These are phyloP conservation scores for Amaranthus tricolor DNA, from an alignment of 179 eudicot genomes.

Conservation along the genomic window DNA sequence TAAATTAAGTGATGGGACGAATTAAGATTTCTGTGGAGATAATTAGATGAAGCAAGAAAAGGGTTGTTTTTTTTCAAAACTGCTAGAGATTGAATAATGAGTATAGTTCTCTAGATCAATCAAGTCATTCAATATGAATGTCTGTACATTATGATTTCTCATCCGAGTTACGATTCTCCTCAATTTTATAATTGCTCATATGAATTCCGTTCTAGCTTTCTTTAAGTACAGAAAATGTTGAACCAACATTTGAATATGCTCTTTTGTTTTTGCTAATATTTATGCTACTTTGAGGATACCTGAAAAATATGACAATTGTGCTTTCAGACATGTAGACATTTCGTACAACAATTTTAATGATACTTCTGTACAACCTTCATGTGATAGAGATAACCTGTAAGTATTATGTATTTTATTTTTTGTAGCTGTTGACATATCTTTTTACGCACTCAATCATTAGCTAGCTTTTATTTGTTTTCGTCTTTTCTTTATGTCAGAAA, in stretches of 20 bases:
- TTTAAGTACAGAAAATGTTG: background rate
- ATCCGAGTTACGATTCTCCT: too few species aligned
- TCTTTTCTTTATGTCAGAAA: slow-evolving; percentile 22
- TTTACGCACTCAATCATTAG: background rate
- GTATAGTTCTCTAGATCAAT: too few species aligned
- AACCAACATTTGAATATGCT: background rate
- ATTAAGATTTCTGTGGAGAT: too few species aligned
- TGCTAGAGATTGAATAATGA: too few species aligned
- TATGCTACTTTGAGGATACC: background rate
- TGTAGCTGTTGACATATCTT: background rate
- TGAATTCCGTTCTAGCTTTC: too few species aligned
- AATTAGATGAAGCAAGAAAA: too few species aligned
- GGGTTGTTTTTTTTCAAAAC: too few species aligned
- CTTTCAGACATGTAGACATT: slow-evolving; percentile 29
- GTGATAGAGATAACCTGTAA: slow-evolving; percentile 16
- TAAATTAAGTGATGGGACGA: too few species aligned
- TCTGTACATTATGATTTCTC: too few species aligned
- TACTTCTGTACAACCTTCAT: slow-evolving; percentile 4
- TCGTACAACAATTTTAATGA: slow-evolving; percentile 35
- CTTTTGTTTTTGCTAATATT: background rate
- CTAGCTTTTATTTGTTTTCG: background rate
- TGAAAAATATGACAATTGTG: background rate
- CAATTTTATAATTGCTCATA: too few species aligned
- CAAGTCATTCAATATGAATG: too few species aligned
- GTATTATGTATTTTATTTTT: background rate